Evolutionary conservation across 352 stramenopile genomes (phyloP), one percentile per base, ranked within the genome.

Genomic region (Pseudoperonospora humuli): DNA sequence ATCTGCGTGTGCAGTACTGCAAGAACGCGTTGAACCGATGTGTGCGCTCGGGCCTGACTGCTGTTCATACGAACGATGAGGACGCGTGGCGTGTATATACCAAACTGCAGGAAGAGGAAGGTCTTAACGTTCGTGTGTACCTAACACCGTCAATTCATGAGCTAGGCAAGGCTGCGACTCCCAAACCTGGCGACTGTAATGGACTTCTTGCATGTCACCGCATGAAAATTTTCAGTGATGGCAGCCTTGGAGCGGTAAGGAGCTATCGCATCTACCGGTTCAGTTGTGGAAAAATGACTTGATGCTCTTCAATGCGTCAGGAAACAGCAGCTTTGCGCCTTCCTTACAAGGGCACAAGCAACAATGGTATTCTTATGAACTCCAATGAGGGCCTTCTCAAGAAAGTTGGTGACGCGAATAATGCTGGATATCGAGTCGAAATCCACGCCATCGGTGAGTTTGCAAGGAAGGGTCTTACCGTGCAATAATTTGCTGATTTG

Each of bases 161-260:
- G 31, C 41, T 91, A 20, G 53, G 57, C 14, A 61, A 81, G 9
- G n/a, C 57, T 3, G 45, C 45, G 13, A 80, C 57, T 0, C 70
- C 70, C 2, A 57, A 54, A 23, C 45, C 73, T n/a, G 66, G 63
- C 3, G 57, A 58, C 15, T 60, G 55, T 8, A 46, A 73, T 17
- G 72, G 65, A 1, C 54, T 95, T 20, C 36, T 96, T 9, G 77
- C 68, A 6, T 91, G 83, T 39, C 74, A 93, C 38, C 78, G 86
- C 18, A 72, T 95, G 48, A 96, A 96, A 49, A 66, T 95, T 34
- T 96, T 93, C 40, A 80, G 73, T 7, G 86, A 96, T 39, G 86
- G 86, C 10, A 90, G 80, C 19, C 74, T 96, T 14, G 84, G 84
- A 18, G 82, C 86, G 14, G 78, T 89, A 70, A 13, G 10, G 24